Conservation (phyloP, 2,329 filamentous ascomycete species). For the Podosphaera leucotricha region DNA sequence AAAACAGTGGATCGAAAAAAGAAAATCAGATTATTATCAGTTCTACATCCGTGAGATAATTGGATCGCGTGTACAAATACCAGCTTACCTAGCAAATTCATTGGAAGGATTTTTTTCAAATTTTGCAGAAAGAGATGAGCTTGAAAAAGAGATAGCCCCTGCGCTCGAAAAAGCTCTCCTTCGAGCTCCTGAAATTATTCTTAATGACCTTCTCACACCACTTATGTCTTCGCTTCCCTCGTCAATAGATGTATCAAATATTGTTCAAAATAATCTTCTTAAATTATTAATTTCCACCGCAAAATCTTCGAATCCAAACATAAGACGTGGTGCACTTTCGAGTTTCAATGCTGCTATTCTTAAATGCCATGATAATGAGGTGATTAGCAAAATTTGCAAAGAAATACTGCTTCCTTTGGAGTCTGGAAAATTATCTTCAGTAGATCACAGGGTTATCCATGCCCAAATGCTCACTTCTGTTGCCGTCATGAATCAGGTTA, state of each 20-base stretch:
- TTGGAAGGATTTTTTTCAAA: conserved; percentile 61
- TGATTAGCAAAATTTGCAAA: conserved; percentile 44
- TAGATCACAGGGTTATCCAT: conserved; percentile 66
- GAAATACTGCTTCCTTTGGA: conserved; percentile 65
- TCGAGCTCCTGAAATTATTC: conserved; percentile 69
- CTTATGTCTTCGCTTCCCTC: conserved; percentile 46
- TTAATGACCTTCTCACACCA: conserved; percentile 54
- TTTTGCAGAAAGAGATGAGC: conserved; percentile 50
- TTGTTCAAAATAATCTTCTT: conserved; percentile 47
- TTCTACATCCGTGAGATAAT: conserved; percentile 76
- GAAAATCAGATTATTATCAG: conserved; percentile 50
- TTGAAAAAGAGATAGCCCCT: conserved; percentile 54
- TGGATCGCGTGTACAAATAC: conserved; percentile 49
- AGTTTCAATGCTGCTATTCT: conserved; percentile 50
- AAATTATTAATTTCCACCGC: conserved; percentile 77
- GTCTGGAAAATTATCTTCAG: conserved; percentile 56
- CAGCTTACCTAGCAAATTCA: conserved; percentile 46
- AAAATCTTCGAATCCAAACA: conserved; percentile 64
- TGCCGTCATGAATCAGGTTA: conserved; percentile 21
- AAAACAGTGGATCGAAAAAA: conserved; percentile 35
- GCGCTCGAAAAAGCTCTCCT: conserved; percentile 73
- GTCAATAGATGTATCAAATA: conserved; percentile 52
- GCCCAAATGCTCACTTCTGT: conserved; percentile 55
- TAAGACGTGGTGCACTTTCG: conserved; percentile 51
- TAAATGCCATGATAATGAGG: conserved; percentile 30